phyloP scores from a whole-genome alignment of 169 alveolate genomes.

The Sarcocystis neurona region DNA sequence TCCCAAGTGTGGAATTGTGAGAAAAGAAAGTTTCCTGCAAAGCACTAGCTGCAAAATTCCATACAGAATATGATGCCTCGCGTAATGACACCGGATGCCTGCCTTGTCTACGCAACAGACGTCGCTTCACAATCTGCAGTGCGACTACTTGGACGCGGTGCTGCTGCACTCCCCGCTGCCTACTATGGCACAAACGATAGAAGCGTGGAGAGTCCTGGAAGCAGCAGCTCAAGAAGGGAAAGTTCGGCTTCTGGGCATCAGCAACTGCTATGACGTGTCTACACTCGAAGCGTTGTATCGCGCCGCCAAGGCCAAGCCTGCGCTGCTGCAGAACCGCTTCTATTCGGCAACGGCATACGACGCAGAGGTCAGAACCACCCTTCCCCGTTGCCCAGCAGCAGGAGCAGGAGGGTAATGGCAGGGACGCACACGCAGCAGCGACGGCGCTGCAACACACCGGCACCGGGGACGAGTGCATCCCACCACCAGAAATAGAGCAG shows the following conservation, averaged over 20 bases:
- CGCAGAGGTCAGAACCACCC: conserved; percentile 13
- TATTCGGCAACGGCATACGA: conserved; percentile 46
- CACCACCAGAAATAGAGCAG: too few species aligned
- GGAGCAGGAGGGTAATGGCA: too few species aligned
- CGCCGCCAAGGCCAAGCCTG: conserved; percentile 27
- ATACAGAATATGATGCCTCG: too few species aligned
- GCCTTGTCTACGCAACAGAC: too few species aligned
- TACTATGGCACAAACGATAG: conserved; percentile 14
- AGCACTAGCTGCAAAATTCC: too few species aligned
- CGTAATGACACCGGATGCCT: too few species aligned
- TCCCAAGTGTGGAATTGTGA: too few species aligned
- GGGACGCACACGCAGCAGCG: too few species aligned
- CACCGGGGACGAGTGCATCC: too few species aligned
- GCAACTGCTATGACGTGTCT: conserved; percentile 34
- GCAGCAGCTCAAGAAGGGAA: conserved; percentile 31
- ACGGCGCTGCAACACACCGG: too few species aligned
- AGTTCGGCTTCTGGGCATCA: conserved; percentile 27
- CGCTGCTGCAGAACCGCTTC: conserved; percentile 39
- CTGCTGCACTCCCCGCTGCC: conserved; percentile 48
- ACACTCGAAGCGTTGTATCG: conserved; percentile 6
- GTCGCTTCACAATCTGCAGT: conserved; percentile 13
- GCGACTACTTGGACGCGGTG: conserved; percentile 27
- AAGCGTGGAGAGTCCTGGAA: conserved; percentile 44
- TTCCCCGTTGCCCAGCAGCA: too few species aligned
- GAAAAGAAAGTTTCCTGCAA: too few species aligned